A percentile compares a stretch with the other conserved stretches of the same genome.
These are phyloP conservation scores for Solanum sejunctum DNA, from an alignment of 257 asterid species.

Conservation along the genomic window DNA sequence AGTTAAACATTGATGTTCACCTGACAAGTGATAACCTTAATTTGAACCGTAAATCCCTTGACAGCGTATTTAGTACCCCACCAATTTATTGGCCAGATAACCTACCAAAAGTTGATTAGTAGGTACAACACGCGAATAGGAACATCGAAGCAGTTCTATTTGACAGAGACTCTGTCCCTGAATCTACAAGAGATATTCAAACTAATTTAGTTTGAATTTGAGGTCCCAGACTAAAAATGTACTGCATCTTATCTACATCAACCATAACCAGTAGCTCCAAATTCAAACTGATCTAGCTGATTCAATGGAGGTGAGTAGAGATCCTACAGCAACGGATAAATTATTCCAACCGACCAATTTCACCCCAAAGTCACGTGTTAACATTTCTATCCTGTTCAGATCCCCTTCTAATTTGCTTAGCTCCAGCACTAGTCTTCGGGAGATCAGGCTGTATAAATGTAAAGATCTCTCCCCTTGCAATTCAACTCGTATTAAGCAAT, in stretches of 20 bases:
- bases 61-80: background rate
- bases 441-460: constrained; percentile 46
- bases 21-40: background rate
- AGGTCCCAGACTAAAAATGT: background rate
- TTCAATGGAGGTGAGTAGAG: constrained; percentile 43
- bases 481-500: constrained; percentile 47
- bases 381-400: constrained; percentile 42
- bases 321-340: constrained; percentile 36
- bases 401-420: constrained; percentile 52
- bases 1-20: background rate
- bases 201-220: background rate
- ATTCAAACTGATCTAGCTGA: constrained; percentile 18
- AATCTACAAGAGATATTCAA: background rate
- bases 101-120: background rate
- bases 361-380: constrained; percentile 33
- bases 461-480: constrained; percentile 24
- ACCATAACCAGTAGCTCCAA: background rate
- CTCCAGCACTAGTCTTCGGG: constrained; percentile 50
- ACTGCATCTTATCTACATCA: background rate
- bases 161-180: background rate
- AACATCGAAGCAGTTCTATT: background rate
- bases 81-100: background rate
- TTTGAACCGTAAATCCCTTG: background rate
- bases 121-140: background rate
- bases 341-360: constrained; percentile 50